These are phyloP conservation scores for Leucocoprinus leucothites DNA, from an alignment of 768 basidiomycete genomes.

Conservation along the genomic window DNA sequence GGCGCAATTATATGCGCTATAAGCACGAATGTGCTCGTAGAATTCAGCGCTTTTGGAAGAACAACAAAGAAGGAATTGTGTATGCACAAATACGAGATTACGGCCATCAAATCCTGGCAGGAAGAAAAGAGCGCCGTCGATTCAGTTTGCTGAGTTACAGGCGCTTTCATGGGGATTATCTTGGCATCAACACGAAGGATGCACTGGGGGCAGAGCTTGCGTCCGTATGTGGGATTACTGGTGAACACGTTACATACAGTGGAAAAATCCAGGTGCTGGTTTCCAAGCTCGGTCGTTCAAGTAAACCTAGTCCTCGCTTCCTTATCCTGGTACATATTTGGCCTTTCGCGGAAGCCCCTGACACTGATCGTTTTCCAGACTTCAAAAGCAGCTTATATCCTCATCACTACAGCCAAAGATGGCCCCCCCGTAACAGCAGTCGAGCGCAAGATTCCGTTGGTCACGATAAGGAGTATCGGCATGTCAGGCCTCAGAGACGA, in stretches of 20 bases:
- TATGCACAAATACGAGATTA: constrained; percentile 92
- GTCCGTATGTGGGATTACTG: constrained; percentile 65
- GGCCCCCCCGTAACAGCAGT: constrained; percentile 55
- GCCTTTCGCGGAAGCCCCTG: not conserved
- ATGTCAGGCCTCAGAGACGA: constrained; percentile 92
- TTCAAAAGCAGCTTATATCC: constrained; percentile 80
- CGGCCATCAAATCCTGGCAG: constrained; percentile 88
- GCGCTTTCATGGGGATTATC: constrained; percentile 94
- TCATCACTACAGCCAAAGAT: constrained; percentile 57
- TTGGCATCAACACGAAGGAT: constrained; percentile 82
- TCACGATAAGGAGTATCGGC: constrained; percentile 82
- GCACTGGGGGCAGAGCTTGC: constrained; percentile 75
- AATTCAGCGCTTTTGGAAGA: constrained; percentile 98
- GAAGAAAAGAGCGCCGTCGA: constrained; percentile 89
- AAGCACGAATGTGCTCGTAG: constrained; percentile 92
- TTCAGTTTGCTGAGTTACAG: constrained; percentile 94
- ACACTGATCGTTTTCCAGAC: constrained; percentile 46
- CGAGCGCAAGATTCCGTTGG: constrained; percentile 87
- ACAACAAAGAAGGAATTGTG: constrained; percentile 90
- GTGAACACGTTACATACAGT: constrained; percentile 82
- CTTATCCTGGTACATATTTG: constrained; percentile 66
- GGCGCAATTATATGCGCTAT: constrained; percentile 93
- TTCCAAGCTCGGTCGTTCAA: constrained; percentile 82
- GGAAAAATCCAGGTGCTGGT: constrained; percentile 78
- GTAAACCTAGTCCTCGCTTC: constrained; percentile 89